Evolutionary conservation across 1,284 basidiomycete species (phyloP).

Genomic region (Pseudozyma pruni): DNA sequence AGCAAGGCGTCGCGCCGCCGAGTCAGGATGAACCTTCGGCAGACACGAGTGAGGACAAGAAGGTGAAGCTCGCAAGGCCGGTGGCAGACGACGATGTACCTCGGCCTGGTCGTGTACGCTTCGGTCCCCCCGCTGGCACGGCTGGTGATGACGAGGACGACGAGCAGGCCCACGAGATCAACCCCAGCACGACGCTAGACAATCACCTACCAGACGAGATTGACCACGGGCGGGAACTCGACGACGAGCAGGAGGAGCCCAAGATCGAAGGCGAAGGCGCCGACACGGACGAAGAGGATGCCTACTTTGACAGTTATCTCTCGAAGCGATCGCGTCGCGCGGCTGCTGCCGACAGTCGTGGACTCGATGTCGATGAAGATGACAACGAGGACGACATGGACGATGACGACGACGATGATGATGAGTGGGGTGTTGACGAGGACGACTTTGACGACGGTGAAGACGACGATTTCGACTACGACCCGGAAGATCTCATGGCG

Average conservation of each 20-base stretch:
- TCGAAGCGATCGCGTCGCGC: slow-evolving; percentile 20
- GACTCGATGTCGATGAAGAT: slow-evolving; percentile 74
- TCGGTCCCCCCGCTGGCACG: slow-evolving; percentile 20
- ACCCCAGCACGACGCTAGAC: slow-evolving; percentile 75
- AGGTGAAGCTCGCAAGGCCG: slow-evolving; percentile 33
- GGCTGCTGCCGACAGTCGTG: slow-evolving; percentile 23
- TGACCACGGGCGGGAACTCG: slow-evolving; percentile 76
- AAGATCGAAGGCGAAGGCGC: slow-evolving; percentile 48
- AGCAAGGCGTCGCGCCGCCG: slow-evolving; percentile 8
- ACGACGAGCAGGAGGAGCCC: slow-evolving; percentile 43
- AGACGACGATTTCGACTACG: slow-evolving; percentile 61
- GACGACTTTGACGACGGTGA: slow-evolving; percentile 50
- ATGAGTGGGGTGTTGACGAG: slow-evolving; percentile 78
- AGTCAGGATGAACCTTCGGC: slow-evolving; percentile 2
- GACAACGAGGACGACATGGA: slow-evolving; percentile 13
- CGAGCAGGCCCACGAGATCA: slow-evolving; percentile 19
- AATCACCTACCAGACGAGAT: slow-evolving; percentile 17
- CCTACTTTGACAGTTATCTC: slow-evolving; percentile 40
- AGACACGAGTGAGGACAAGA: neutral
- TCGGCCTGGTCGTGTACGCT: slow-evolving; percentile 41
- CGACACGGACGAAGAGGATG: slow-evolving; percentile 74
- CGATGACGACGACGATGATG: slow-evolving; percentile 12
- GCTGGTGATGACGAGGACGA: slow-evolving; percentile 23
- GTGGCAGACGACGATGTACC: slow-evolving; percentile 36
- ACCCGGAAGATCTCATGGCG: slow-evolving; percentile 57